These are phyloP conservation scores for Aspergillus caelatus DNA, from an alignment of 2,329 filamentous ascomycete species.

Conservation along the genomic window DNA sequence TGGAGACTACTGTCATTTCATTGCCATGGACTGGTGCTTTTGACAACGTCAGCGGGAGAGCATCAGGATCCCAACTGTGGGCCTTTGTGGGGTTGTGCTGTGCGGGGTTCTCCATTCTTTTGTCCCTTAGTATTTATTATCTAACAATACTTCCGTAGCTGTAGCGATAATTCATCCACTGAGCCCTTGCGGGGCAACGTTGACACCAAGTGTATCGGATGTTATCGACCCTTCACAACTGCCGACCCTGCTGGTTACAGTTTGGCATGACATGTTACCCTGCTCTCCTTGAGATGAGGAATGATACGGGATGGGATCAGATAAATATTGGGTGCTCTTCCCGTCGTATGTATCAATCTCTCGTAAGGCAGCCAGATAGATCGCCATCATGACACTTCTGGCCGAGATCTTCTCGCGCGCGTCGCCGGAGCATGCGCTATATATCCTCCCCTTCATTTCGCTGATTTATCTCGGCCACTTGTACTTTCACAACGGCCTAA, in stretches of 20 bases:
- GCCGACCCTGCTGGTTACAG: not conserved
- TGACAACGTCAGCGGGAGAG: not conserved
- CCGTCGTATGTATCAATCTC: not conserved
- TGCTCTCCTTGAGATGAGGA: not conserved
- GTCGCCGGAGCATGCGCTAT: not conserved
- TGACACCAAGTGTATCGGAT: not conserved
- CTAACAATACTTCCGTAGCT: not conserved
- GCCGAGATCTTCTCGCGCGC: not conserved
- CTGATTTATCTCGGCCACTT: constrained; percentile 1
- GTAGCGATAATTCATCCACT: not conserved
- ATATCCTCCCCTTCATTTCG: not conserved
- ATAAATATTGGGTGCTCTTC: not conserved
- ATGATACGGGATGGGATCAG: not conserved
- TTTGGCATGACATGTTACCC: not conserved
- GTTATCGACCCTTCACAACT: not conserved
- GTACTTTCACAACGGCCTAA: constrained; percentile 33
- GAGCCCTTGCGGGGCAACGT: not conserved
- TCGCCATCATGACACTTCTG: not conserved
- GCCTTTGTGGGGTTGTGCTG: not conserved
- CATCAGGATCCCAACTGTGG: not conserved
- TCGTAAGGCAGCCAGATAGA: not conserved
- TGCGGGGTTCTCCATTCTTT: not conserved
- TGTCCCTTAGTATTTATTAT: not conserved
- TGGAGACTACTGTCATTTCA: not conserved
- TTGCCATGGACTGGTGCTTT: too few relatives aligned